Evolutionary conservation across 257 asterid genomes (phyloP).

Genomic region (Solanum arcanum): DNA sequence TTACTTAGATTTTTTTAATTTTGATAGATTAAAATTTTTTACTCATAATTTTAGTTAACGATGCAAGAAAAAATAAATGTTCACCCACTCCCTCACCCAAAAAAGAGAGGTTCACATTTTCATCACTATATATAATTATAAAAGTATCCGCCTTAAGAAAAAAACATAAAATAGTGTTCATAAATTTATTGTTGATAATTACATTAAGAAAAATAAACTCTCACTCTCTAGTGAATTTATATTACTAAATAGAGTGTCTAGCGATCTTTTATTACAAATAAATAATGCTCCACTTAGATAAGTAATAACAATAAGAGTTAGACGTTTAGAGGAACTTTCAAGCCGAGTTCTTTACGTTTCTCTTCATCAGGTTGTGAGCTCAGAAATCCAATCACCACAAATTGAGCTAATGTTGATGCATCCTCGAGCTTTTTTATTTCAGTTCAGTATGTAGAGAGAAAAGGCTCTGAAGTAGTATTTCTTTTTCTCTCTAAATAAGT

Average conservation of each 20-base stretch:
- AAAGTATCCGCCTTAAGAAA: not conserved
- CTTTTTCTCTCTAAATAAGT: too few relatives aligned
- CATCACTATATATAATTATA: not conserved
- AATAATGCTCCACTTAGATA: too few relatives aligned
- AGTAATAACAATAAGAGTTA: too few relatives aligned
- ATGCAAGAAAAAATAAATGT: not conserved
- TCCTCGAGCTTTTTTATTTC: conserved; percentile 58
- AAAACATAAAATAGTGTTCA: not conserved
- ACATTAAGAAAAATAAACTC: not conserved
- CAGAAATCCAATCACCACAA: too few relatives aligned
- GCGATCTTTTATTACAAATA: too few relatives aligned
- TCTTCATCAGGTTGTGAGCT: too few relatives aligned
- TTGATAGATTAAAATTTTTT: not conserved
- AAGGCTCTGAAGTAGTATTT: conserved; percentile 26
- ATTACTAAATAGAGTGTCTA: not conserved
- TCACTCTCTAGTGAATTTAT: too few relatives aligned
- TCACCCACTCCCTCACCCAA: not conserved
- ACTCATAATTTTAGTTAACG: not conserved
- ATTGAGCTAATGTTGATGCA: not conserved
- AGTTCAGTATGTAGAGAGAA: conserved; percentile 43
- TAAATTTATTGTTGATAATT: not conserved
- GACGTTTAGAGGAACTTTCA: too few relatives aligned
- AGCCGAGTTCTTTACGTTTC: too few relatives aligned
- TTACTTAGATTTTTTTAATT: too few relatives aligned
- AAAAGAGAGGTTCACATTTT: not conserved